A percentile compares a stretch with the other conserved stretches of the same genome.
Conservation (phyloP, 805 yeast species). For the Metschnikowia arizonensis region DNA sequence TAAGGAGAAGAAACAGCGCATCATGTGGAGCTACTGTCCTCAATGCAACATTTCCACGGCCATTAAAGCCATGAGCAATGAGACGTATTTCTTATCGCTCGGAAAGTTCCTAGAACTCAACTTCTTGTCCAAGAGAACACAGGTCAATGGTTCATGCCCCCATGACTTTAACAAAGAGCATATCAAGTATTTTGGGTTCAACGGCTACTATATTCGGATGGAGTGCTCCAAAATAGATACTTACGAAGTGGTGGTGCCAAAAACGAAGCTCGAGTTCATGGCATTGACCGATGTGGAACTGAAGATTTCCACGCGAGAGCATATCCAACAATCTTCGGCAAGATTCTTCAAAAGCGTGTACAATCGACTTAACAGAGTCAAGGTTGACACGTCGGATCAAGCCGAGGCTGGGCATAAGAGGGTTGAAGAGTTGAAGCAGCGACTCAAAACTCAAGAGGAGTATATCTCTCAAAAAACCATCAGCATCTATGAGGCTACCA, state of each 20-base stretch:
- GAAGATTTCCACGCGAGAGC: constrained; percentile 58
- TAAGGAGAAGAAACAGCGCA: constrained; percentile 47
- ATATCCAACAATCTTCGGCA: constrained; percentile 49
- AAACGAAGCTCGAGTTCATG: constrained; percentile 64
- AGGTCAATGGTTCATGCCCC: constrained; percentile 49
- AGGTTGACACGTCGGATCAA: constrained; percentile 65
- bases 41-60: constrained; percentile 74
- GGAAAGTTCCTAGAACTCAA: constrained; percentile 88
- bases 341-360: constrained; percentile 70
- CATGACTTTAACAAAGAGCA: constrained; percentile 84
- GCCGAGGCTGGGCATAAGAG: constrained; percentile 61
- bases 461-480: constrained; percentile 44
- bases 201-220: constrained; percentile 71
- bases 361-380: constrained; percentile 70
- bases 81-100: constrained; percentile 85
- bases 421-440: constrained; percentile 53
- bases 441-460: constrained; percentile 49
- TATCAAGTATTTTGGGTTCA: constrained; percentile 76
- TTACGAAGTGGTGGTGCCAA: constrained; percentile 78
- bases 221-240: constrained; percentile 73
- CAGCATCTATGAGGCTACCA: constrained; percentile 49
- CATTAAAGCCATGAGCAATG: constrained; percentile 74
- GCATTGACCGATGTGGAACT: constrained; percentile 65
- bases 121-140: constrained; percentile 56
- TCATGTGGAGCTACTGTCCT: constrained; percentile 91